phyloP scores from a whole-genome alignment of 805 yeast genomes.

The Metschnikowia hibisci region DNA sequence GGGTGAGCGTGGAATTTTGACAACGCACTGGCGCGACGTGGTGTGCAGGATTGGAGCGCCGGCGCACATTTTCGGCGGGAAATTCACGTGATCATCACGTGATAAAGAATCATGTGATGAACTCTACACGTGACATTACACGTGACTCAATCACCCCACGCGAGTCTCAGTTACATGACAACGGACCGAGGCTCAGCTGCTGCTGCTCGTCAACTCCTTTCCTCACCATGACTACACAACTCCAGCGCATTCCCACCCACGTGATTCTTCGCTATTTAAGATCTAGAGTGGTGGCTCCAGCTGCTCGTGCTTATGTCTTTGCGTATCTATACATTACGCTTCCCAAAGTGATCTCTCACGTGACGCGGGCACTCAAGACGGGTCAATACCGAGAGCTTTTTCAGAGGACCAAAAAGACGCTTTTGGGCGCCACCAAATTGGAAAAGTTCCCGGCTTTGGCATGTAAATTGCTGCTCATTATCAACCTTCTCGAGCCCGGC shows the following conservation, averaged over 20 bases:
- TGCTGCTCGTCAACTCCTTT: neutral
- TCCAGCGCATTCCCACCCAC: neutral
- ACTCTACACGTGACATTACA: neutral
- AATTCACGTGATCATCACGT: neutral
- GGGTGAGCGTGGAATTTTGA: constrained; percentile 2
- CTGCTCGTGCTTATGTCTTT: constrained; percentile 30
- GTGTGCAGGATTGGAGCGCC: neutral
- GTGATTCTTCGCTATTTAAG: neutral
- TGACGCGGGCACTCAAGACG: constrained; percentile 14
- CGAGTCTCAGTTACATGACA: no score
- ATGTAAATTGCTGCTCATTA: constrained; percentile 29
- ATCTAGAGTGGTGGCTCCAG: constrained; percentile 22
- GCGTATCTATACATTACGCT: constrained; percentile 34
- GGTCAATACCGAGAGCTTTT: constrained; percentile 15
- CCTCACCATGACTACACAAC: neutral
- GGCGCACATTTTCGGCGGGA: no score
- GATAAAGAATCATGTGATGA: neutral
- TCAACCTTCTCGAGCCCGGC: constrained; percentile 29
- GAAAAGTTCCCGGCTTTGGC: constrained; percentile 34
- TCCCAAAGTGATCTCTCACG: constrained; percentile 25
- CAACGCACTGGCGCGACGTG: constrained; percentile 4
- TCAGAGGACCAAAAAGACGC: constrained; percentile 16
- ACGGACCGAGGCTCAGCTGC: neutral
- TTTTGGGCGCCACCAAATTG: constrained; percentile 26
- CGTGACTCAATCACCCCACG: neutral